Evolutionary conservation across 768 basidiomycete species (phyloP).

Genomic region (Arthromyces matolae): DNA sequence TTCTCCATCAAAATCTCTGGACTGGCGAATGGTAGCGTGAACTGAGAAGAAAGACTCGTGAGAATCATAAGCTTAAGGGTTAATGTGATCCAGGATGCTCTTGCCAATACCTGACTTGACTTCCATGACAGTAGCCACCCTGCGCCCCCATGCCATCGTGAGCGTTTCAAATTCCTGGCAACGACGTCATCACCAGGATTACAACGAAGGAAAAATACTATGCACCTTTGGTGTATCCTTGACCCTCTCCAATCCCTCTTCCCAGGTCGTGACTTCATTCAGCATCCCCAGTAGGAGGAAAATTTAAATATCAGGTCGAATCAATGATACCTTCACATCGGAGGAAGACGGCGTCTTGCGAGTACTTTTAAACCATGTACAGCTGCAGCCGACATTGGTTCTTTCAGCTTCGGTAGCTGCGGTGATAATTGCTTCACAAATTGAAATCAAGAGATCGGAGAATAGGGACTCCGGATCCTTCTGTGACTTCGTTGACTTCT

Average conservation of each 20-base stretch:
- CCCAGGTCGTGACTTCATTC: background rate
- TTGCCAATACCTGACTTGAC: background rate
- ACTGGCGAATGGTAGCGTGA: too few relatives aligned
- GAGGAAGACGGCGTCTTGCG: background rate
- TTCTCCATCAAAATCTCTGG: too few relatives aligned
- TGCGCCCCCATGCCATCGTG: conserved; percentile 5
- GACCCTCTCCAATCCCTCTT: background rate
- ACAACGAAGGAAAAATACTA: background rate
- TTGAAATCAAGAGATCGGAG: too few relatives aligned
- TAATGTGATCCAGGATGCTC: background rate
- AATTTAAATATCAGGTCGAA: background rate
- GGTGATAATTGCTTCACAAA: too few relatives aligned
- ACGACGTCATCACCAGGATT: background rate
- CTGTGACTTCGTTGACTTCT: too few relatives aligned
- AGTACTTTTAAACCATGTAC: background rate
- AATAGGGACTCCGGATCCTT: too few relatives aligned
- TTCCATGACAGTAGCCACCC: conserved; percentile 7
- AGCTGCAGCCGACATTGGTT: too few relatives aligned
- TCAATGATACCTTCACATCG: background rate
- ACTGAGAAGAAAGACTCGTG: too few relatives aligned
- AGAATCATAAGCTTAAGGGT: too few relatives aligned
- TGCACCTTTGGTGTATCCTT: background rate
- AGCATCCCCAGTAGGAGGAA: background rate
- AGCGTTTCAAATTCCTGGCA: background rate
- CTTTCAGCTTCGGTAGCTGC: too few relatives aligned